Evolutionary conservation across 768 basidiomycete species (phyloP).

Genomic region (Podaxis sp.): DNA sequence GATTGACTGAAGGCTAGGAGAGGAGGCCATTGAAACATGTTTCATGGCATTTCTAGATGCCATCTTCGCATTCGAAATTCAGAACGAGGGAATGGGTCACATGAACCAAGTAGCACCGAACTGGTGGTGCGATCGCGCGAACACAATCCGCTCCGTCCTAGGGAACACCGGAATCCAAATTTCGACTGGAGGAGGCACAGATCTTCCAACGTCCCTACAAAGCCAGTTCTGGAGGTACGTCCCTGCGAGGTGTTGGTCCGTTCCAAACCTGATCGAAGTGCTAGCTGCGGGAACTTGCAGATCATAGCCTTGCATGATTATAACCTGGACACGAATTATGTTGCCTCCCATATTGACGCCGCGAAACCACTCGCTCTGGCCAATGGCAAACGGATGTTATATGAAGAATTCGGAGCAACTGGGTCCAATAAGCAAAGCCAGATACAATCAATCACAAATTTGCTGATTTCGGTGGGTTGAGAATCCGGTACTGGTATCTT

Average conservation of each 20-base stretch:
- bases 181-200: constrained; percentile 22
- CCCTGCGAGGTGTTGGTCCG: neutral
- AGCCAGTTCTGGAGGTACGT: constrained; percentile 21
- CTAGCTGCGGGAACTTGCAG: constrained; percentile 19
- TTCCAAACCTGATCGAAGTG: neutral
- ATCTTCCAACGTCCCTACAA: constrained; percentile 21
- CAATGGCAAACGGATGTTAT: constrained; percentile 30
- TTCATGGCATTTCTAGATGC: constrained; percentile 14
- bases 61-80: constrained; percentile 22
- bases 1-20: neutral
- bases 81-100: constrained; percentile 26
- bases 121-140: constrained; percentile 24
- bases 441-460: constrained; percentile 33
- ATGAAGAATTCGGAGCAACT: constrained; percentile 32
- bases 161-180: constrained; percentile 21
- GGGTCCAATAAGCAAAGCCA: constrained; percentile 34
- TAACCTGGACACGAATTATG: constrained; percentile 37
- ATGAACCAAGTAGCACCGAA: constrained; percentile 23
- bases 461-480: constrained; percentile 26
- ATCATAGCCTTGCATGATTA: constrained; percentile 30
- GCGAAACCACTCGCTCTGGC: constrained; percentile 31
- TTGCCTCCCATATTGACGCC: constrained; percentile 34
- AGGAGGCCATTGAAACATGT: neutral
- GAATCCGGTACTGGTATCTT: neutral
- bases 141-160: constrained; percentile 21